Conservation (phyloP, 1,284 basidiomycete genomes). For the Megacollybia platyphylla region DNA sequence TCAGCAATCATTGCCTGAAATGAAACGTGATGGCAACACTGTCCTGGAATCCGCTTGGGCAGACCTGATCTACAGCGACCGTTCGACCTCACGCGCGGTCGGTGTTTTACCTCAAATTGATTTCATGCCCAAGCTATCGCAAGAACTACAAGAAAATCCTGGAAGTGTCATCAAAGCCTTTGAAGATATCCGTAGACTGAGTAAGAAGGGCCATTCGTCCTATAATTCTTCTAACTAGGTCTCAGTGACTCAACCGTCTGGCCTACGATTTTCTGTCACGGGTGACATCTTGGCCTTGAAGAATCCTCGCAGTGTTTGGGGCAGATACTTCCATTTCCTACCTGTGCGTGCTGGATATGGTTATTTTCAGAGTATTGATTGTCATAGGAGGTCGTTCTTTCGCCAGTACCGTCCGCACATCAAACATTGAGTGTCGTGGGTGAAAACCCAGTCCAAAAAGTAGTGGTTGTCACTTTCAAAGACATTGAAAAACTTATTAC, state of each 20-base stretch:
- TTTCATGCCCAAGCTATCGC: conserved; percentile 67
- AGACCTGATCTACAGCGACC: conserved; percentile 57
- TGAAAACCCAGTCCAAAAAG: conserved; percentile 60
- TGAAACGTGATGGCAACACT: conserved; percentile 82
- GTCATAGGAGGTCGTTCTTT: conserved; percentile 39
- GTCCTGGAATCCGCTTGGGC: conserved; percentile 69
- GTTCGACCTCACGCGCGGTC: conserved; percentile 65
- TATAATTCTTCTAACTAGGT: conserved; percentile 1
- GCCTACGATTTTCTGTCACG: conserved; percentile 77
- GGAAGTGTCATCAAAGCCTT: conserved; percentile 62
- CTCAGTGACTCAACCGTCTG: conserved; percentile 69
- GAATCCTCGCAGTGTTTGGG: conserved; percentile 67
- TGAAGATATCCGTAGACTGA: conserved; percentile 53
- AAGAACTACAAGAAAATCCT: conserved; percentile 66
- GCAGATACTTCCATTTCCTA: conserved; percentile 52
- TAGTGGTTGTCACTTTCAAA: conserved; percentile 13
- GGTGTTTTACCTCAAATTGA: conserved; percentile 69
- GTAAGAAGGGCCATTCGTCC: conserved; percentile 40
- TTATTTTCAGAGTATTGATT: neutral
- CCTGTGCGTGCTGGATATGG: conserved; percentile 30
- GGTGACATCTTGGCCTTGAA: conserved; percentile 71
- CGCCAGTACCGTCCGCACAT: conserved; percentile 55
- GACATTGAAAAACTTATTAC: conserved; percentile 6
- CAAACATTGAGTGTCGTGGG: conserved; percentile 73
- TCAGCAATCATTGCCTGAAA: conserved; percentile 83